phyloP scores from a whole-genome alignment of 805 yeast genomes.

The Yarrowia divulgata region DNA sequence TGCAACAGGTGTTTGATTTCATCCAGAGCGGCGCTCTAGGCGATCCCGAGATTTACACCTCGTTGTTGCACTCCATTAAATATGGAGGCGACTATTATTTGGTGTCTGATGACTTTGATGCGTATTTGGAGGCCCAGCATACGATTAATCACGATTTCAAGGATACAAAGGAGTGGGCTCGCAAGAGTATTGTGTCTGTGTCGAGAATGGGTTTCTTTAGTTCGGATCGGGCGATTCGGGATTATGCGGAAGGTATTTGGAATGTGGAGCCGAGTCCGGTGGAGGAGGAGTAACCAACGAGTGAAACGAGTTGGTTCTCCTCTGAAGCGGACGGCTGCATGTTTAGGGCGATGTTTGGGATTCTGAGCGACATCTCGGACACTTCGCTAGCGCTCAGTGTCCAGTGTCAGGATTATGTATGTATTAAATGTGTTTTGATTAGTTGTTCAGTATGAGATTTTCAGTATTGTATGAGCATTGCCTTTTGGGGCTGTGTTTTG shows the following conservation, averaged over 20 bases:
- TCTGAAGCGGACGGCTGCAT: too few relatives aligned
- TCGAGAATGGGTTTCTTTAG: constrained; percentile 95
- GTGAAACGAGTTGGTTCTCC: too few relatives aligned
- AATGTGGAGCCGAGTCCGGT: constrained; percentile 72
- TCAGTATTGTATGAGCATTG: too few relatives aligned
- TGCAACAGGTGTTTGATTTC: constrained; percentile 67
- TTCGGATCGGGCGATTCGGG: constrained; percentile 88
- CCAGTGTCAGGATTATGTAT: too few relatives aligned
- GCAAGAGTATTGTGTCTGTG: constrained; percentile 76
- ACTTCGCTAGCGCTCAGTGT: too few relatives aligned
- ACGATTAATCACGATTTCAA: constrained; percentile 74
- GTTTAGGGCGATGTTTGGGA: too few relatives aligned
- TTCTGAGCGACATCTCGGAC: too few relatives aligned
- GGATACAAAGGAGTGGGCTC: constrained; percentile 75
- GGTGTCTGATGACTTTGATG: constrained; percentile 87
- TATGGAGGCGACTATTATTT: constrained; percentile 84
- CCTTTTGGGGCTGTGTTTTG: too few relatives aligned
- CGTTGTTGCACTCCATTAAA: constrained; percentile 72
- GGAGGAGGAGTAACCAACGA: constrained; percentile 9
- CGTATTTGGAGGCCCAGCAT: constrained; percentile 81
- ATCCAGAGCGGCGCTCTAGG: constrained; percentile 79
- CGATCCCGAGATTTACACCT: constrained; percentile 62
- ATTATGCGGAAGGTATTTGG: constrained; percentile 93
- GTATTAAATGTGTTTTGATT: too few relatives aligned
- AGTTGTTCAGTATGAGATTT: too few relatives aligned